Conservation (phyloP, 2,329 filamentous ascomycete species). For the Botrytis elliptica region DNA sequence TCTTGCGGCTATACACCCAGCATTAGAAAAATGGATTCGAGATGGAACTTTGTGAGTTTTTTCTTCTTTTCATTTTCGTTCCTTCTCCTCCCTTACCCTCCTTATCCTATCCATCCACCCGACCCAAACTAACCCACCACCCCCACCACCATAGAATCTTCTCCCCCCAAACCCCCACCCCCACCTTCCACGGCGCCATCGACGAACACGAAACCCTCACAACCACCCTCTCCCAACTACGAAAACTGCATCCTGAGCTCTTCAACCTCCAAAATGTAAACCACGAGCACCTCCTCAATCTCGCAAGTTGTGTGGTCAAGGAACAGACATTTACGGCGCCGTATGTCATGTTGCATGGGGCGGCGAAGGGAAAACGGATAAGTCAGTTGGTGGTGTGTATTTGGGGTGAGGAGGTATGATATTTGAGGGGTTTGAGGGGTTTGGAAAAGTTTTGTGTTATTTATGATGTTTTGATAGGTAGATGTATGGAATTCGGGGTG, state of each 20-base stretch:
- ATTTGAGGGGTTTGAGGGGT: too few species aligned
- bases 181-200: neutral
- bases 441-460: neutral
- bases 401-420: neutral
- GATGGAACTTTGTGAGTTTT: neutral
- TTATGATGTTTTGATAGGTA: neutral
- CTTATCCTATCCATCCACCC: neutral
- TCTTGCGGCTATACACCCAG: neutral
- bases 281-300: conserved; percentile 20
- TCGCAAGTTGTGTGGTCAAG: conserved; percentile 28
- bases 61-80: neutral
- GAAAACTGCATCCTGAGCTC: neutral
- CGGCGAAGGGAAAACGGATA: neutral
- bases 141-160: neutral
- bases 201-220: conserved; percentile 9
- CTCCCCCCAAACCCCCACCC: neutral
- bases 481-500: neutral
- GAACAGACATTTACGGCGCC: conserved; percentile 26
- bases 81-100: rapidly evolving
- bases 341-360: conserved; percentile 21
- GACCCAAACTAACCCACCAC: neutral
- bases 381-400: conserved; percentile 21
- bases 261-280: neutral
- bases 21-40: neutral
- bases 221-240: neutral